Evolutionary conservation across 768 basidiomycete species (phyloP), one percentile per base, ranked within the genome.

Genomic region (Candolleomyces eurysporus): DNA sequence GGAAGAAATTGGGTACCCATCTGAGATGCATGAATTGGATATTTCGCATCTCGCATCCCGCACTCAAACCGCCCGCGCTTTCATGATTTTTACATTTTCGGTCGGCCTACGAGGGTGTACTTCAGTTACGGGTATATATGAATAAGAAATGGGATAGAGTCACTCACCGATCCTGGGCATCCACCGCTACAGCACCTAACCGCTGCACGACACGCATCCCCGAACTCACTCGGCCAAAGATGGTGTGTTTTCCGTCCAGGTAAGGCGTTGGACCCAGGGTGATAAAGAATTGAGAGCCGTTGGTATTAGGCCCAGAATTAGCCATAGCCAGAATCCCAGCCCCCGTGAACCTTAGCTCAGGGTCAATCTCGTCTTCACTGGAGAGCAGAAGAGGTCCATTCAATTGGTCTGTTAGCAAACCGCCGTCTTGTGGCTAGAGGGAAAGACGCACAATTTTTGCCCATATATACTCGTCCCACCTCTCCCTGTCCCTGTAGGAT

Each of bases 301-400:
- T 94, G 26, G 90, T 90, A 71, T 94, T 92, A n/a, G 91, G 91
- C 11, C 96, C 96, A 49, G 96, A 93, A 75, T 99, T 99, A 40
- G 97, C 97, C 92, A 94, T 94, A 9, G 93, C 94, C 26, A 98
- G 85, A 61, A 98, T 95, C 21, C 96, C 96, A 48, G 96, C 95
- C 17, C 96, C 96, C 2, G 94, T 95, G 78, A 98, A 98, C 52
- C 95, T 81, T 66, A 98, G 75, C 14, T 97, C 95, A 1, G 92
- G 89, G 67, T 93, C 85, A 56, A 98, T 85, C 71, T 97, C 95
- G 73, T 97, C 95, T 73, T 92, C 87, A 66, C 93, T 94, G 68
- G 2, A 48, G 5, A 21, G 32, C 17, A 42, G 51, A 17, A 26
- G 26, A 5, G 36, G 40, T 26, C 4, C 26, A 36, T 36, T 36